phyloP scores from a whole-genome alignment of 106 monocot genomes.

The Triglochin maritima region DNA sequence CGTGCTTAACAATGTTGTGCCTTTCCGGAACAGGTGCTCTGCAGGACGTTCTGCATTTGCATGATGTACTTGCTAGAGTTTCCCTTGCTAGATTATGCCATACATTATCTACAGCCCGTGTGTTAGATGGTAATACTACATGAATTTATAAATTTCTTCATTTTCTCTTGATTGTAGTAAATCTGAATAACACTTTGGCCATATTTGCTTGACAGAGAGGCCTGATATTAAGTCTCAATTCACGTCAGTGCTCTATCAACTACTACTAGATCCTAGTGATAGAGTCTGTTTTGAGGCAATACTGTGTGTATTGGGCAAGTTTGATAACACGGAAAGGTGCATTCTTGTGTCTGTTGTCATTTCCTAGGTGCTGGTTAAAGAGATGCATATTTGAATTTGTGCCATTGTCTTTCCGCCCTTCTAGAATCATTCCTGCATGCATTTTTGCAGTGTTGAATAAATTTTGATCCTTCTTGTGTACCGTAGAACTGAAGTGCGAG shows the following conservation, averaged over 20 bases:
- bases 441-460: conserved; percentile 5
- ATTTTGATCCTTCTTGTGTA: conserved; percentile 4
- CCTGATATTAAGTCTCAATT: conserved; percentile 88
- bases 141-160: not conserved
- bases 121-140: conserved; percentile 61
- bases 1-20: conserved; percentile 10
- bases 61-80: conserved; percentile 97
- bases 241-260: conserved; percentile 80
- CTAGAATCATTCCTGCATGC: not conserved
- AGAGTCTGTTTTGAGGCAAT: conserved; percentile 99
- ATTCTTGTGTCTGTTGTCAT: conserved; percentile 1
- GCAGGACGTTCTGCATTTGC: conserved; percentile 95
- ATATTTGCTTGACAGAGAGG: conserved; percentile 46
- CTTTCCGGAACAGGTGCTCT: conserved; percentile 73
- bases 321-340: conserved; percentile 84
- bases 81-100: conserved; percentile 92
- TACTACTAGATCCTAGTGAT: conserved; percentile 96
- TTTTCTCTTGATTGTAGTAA: too few relatives aligned
- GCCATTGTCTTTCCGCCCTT: not conserved
- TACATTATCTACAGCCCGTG: conserved; percentile 83
- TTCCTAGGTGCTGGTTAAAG: not conserved
- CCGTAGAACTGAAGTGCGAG: conserved; percentile 86
- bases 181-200: too few relatives aligned
- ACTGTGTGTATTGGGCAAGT: conserved; percentile 89
- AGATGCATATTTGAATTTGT: not conserved